Evolutionary conservation across 768 basidiomycete species (phyloP).

Genomic region (Mycena epipterygia): DNA sequence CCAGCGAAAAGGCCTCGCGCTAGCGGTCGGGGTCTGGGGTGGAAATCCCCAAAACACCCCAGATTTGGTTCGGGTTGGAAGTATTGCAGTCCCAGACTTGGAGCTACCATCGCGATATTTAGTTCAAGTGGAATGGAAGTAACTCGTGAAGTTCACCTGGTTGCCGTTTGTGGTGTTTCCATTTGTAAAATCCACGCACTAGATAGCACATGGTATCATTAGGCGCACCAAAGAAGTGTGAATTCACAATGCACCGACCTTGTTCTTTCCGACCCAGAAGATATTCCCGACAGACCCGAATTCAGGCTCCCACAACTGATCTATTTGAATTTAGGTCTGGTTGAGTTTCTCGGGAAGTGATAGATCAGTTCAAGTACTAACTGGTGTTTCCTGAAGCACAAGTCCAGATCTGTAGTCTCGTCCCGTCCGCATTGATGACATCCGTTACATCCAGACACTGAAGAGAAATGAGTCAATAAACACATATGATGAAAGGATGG

Average conservation of each 20-base stretch:
- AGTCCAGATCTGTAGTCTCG: conserved; percentile 43
- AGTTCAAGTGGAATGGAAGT: conserved; percentile 10
- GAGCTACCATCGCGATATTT: conserved; percentile 16
- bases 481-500: conserved; percentile 1
- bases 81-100: conserved; percentile 30
- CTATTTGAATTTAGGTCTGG: conserved; percentile 20
- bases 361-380: conserved; percentile 31
- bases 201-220: conserved; percentile 14
- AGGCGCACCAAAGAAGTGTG: conserved; percentile 17
- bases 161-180: conserved; percentile 25
- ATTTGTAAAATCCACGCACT: conserved; percentile 28
- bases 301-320: conserved; percentile 28
- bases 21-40: too few relatives aligned
- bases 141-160: conserved; percentile 14
- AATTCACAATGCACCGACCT: conserved; percentile 26
- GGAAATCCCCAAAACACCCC: conserved; percentile 11
- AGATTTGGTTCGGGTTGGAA: conserved; percentile 27
- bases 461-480: conserved; percentile 15
- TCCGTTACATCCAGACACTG: conserved; percentile 41
- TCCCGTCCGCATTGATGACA: conserved; percentile 40
- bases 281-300: conserved; percentile 27
- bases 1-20: too few relatives aligned
- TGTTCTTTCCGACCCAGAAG: conserved; percentile 29
- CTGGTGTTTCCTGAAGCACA: conserved; percentile 37
- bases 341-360: conserved; percentile 1